phyloP scores from a whole-genome alignment of 2,329 filamentous ascomycete genomes.

The Plectosphaerella cucumerina region DNA sequence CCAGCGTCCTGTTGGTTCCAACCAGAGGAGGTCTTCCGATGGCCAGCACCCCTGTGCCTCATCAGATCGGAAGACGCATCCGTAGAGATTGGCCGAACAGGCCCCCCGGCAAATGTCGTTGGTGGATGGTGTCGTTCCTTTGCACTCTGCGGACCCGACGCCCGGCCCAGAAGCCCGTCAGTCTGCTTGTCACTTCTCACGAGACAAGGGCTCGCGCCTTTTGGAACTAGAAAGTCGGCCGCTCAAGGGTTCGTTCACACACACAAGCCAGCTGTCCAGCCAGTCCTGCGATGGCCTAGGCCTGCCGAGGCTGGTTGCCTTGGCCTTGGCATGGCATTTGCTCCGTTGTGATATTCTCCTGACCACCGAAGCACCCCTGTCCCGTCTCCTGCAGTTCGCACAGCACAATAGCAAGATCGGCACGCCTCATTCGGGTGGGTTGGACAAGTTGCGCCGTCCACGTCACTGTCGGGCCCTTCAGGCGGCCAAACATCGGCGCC shows the following conservation, averaged over 20 bases:
- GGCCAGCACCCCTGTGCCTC: background rate
- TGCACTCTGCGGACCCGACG: background rate
- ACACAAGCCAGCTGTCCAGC: too few relatives aligned
- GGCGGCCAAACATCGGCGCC: too few relatives aligned
- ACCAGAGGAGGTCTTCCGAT: background rate
- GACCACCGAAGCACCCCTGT: constrained; percentile 20
- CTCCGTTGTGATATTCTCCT: background rate
- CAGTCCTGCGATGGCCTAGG: too few relatives aligned
- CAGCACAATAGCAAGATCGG: too few relatives aligned
- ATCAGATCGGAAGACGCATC: background rate
- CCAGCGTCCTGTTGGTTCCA: background rate
- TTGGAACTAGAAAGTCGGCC: too few relatives aligned
- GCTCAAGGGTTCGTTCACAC: too few relatives aligned
- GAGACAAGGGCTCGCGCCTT: too few relatives aligned
- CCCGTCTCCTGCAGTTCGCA: background rate
- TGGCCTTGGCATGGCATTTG: background rate
- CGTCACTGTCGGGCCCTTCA: too few relatives aligned
- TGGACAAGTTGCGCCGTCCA: too few relatives aligned
- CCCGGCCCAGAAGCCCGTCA: background rate
- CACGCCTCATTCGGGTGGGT: too few relatives aligned
- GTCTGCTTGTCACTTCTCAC: too few relatives aligned
- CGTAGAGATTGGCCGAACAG: background rate
- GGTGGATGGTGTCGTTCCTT: background rate
- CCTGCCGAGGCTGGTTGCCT: too few relatives aligned
- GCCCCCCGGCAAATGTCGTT: background rate